Percentiles rank a stretch among this genome's conserved stretches.
phyloP scores from a whole-genome alignment of 352 stramenopile species.

The Globisporangium uncinulatum region DNA sequence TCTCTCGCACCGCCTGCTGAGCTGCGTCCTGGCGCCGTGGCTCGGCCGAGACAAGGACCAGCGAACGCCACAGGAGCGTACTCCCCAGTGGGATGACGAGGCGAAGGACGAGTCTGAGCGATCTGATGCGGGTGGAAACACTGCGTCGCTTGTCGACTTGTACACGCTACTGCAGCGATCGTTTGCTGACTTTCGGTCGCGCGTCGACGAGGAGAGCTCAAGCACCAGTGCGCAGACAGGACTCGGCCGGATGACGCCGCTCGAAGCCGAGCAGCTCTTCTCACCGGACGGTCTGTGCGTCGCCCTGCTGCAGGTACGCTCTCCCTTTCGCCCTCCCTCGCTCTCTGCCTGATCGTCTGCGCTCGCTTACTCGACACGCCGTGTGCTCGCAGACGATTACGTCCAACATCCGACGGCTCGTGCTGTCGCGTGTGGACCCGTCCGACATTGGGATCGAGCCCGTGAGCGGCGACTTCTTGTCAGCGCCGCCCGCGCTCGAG shows the following conservation, averaged over 20 bases:
- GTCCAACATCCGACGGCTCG: constrained; percentile 75
- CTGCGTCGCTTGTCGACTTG: constrained; percentile 3
- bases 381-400: constrained; percentile 48
- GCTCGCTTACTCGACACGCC: not conserved
- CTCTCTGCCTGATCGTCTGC: not conserved
- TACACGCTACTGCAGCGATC: constrained; percentile 15
- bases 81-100: constrained; percentile 20
- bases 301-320: constrained; percentile 47
- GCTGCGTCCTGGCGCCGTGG: constrained; percentile 55
- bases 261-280: constrained; percentile 19
- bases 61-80: not conserved
- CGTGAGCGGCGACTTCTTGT: constrained; percentile 41
- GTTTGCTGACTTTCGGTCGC: constrained; percentile 11
- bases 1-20: constrained; percentile 59
- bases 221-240: not conserved
- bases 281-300: constrained; percentile 66
- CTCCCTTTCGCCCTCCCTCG: not conserved
- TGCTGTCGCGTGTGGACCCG: constrained; percentile 73
- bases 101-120: constrained; percentile 15
- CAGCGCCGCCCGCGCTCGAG: constrained; percentile 54
- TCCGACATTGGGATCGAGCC: constrained; percentile 63
- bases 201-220: constrained; percentile 1
- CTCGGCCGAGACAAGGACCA: constrained; percentile 10
- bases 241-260: no score
- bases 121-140: constrained; percentile 1